These are phyloP conservation scores for Amanita thiersii DNA, from an alignment of 768 basidiomycete species.

Conservation along the genomic window DNA sequence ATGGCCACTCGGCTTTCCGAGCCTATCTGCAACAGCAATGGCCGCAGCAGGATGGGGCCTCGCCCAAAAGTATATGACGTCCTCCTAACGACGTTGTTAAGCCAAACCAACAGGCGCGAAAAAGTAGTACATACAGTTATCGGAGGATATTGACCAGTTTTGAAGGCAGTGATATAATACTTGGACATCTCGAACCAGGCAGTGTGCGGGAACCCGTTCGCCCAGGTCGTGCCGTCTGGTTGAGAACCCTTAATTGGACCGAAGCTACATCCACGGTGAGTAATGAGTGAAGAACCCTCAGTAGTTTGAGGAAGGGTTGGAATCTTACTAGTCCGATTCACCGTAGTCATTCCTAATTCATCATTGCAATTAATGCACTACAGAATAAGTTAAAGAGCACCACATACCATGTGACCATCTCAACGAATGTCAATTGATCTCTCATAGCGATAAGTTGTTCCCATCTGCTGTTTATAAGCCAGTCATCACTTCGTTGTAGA, in stretches of 20 bases:
- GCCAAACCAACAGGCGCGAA: not conserved
- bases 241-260: constrained; percentile 50
- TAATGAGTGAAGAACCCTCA: not conserved
- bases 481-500: constrained; percentile 58
- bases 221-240: constrained; percentile 36
- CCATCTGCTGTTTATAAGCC: constrained; percentile 64
- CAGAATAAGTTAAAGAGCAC: not conserved
- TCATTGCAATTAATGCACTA: not conserved
- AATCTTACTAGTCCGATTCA: constrained; percentile 64
- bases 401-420: constrained; percentile 60
- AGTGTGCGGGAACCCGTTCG: constrained; percentile 33
- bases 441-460: constrained; percentile 57
- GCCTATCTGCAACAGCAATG: constrained; percentile 29
- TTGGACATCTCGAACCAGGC: constrained; percentile 56
- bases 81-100: constrained; percentile 22
- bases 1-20: constrained; percentile 40
- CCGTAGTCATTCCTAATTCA: constrained; percentile 62
- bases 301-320: not conserved
- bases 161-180: constrained; percentile 62
- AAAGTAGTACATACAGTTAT: constrained; percentile 38
- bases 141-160: constrained; percentile 53
- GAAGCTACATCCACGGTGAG: constrained; percentile 26
- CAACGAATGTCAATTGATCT: constrained; percentile 43
- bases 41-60: constrained; percentile 56
- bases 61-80: constrained; percentile 50